Evolutionary conservation across 1,284 basidiomycete species (phyloP), one percentile per base, ranked within the genome.

Genomic region (Mycena sp.): DNA sequence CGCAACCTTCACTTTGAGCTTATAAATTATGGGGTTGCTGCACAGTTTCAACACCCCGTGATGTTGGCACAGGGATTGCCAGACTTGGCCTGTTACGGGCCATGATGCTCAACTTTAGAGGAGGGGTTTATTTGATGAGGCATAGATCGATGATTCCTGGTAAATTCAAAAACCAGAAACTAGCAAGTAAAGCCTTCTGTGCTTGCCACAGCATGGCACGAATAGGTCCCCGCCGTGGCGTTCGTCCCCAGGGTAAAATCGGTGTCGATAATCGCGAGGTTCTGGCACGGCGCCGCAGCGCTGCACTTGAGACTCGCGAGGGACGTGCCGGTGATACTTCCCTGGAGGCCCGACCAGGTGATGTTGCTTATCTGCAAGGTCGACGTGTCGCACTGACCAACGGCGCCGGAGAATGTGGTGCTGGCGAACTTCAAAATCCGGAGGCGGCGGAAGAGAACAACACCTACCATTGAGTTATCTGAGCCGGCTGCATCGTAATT

Each of bases 321-420:
- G 10, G 64, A 64, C 4, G 67, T 69, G 2, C 66, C 63, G 9
- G 72, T 61, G 30, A 65, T 75, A 23, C 74, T 75, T 2, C 64
- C 64, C 60, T 73, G 70, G 5, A 69, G 71, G 9, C 68, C 73
- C 12, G 54, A 57, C 76, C 75, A 77, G 11, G 72, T 73, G n/a
- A 78, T 67, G 61, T 78, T 70, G 12, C 73, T 74, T 40, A 78
- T 70, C 59, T 76, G 72, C 66, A 78, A 73, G 17, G 68, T 67
- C 5, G 74, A 77, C 2, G 75, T 77, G 61, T 77, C 74, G 64
- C 77, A 78, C 19, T 67, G 69, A 4, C 71, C 76, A 9, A 73
- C 75, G 10, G 73, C 72, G 16, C 75, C 76, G n/a, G 67, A 67
- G 59, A 72, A 78, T 10, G 73, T 70, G 16, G 74, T 78, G 64